Evolutionary conservation across 257 asterid species (phyloP), one percentile per base, ranked within the genome.

Genomic region (Solanum acaule): DNA sequence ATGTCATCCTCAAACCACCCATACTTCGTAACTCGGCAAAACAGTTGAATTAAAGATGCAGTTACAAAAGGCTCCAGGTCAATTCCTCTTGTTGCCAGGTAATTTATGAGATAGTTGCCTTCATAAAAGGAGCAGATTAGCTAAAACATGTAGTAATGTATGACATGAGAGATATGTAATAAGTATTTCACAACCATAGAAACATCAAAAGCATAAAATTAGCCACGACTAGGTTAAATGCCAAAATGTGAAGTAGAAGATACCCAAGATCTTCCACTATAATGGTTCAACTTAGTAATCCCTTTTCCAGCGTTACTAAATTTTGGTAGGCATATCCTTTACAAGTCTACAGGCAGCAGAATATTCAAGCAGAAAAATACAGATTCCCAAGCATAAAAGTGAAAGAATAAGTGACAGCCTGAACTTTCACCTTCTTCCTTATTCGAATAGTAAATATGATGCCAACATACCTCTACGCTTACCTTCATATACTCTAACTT

Each of bases 1-100:
- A 93, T 96, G 93, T 97, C 99, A 87, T 96, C 99, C 90, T 95
- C 99, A 88, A 96, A 94, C 99, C 99, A 97, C 82, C 99, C 99
- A 92, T 94, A 97, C 92, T 97, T 97, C 88, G 99, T 96, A 89
- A 97, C 94, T 87, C 99, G 98, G 84, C 99, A 95, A 88, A 96
- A 92, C 87, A 96, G 98, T 89, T 94, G 99, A 91, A 96, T 93
- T 86, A 96, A 90, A 78, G 99, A 97, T 88, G 98, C 98, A 88
- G 94, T 88, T 89, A 97, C 99, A 91, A 95, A 97, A 35, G 95
- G 93, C 98, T 94, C 98, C 96, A 96, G 90, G 93, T 96, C 96
- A 61, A 98, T 98, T 87, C 99, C 99, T 93, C 98, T 96, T 89
- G 88, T 97, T 89, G 99, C 99, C 93, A 97, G 95, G 93, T 97